These are phyloP conservation scores for Penicillium roqueforti DNA, from an alignment of 495 filamentous ascomycete species.

Conservation along the genomic window DNA sequence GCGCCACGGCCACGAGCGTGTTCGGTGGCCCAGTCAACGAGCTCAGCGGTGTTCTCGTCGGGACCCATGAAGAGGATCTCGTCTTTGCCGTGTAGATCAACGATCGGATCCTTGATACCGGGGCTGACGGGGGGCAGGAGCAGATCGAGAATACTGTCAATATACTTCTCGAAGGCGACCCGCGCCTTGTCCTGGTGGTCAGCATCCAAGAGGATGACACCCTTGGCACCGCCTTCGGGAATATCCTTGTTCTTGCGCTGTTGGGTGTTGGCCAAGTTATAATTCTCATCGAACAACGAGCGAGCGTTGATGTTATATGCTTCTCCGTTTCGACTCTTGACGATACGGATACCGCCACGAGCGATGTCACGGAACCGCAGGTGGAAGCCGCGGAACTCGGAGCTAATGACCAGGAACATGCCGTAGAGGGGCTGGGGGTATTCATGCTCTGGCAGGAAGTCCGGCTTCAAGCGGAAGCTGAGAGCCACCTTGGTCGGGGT, in stretches of 20 bases:
- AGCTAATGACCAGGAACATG: conserved; percentile 97
- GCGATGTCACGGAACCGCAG: conserved; percentile 96
- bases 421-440: conserved; percentile 93
- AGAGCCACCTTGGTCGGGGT: conserved; percentile 97
- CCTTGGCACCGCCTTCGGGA: conserved; percentile 97
- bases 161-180: conserved; percentile 98
- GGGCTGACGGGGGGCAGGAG: conserved; percentile 84
- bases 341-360: conserved; percentile 94
- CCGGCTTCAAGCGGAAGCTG: conserved; percentile 89
- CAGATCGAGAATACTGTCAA: conserved; percentile 94
- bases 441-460: conserved; percentile 84
- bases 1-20: conserved; percentile 85
- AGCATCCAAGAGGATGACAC: conserved; percentile 90
- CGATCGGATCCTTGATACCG: conserved; percentile 97
- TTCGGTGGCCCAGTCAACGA: conserved; percentile 97
- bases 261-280: conserved; percentile 95
- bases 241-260: conserved; percentile 99
- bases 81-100: conserved; percentile 87
- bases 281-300: conserved; percentile 96
- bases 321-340: conserved; percentile 93
- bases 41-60: conserved; percentile 95
- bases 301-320: conserved; percentile 95
- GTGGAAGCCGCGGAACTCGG: conserved; percentile 96
- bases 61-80: conserved; percentile 98
- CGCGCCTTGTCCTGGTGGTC: conserved; percentile 87